Percentiles rank a stretch among this genome's conserved stretches.
Evolutionary conservation across 495 filamentous ascomycete species (phyloP).

Genomic region (Aspergillus ostianus): DNA sequence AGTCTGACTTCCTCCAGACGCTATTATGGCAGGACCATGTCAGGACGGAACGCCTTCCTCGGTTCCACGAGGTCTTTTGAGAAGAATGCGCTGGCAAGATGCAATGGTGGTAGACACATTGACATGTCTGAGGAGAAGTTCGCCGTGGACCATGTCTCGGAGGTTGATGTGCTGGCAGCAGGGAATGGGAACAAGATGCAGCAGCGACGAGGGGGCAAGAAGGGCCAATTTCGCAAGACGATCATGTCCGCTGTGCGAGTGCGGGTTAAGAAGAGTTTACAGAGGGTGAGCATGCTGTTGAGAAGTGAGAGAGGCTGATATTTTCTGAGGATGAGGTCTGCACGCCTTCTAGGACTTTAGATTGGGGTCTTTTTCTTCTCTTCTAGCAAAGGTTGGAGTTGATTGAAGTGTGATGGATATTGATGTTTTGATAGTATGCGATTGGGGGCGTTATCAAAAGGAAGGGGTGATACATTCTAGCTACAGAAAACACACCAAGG

Average conservation of each 20-base stretch:
- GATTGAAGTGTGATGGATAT: too few relatives aligned
- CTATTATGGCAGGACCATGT: background rate
- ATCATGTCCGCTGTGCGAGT: constrained; percentile 9
- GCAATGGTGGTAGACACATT: background rate
- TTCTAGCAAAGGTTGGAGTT: too few relatives aligned
- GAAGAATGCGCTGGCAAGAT: background rate
- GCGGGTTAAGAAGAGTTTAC: constrained; percentile 12
- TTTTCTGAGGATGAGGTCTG: constrained; percentile 1
- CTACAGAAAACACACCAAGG: too few relatives aligned
- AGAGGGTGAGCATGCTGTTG: constrained; percentile 9
- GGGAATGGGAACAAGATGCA: background rate
- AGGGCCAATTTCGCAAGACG: constrained; percentile 7
- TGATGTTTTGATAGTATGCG: too few relatives aligned
- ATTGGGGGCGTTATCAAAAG: too few relatives aligned
- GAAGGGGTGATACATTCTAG: too few relatives aligned
- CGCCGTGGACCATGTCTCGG: background rate
- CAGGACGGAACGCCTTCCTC: background rate
- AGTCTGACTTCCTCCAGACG: too few relatives aligned
- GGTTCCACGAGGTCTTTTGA: background rate
- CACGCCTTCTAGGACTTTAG: too few relatives aligned
- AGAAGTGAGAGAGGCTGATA: constrained; percentile 6
- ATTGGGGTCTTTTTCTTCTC: too few relatives aligned
- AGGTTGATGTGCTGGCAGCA: background rate
- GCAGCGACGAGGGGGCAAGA: background rate
- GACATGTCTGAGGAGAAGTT: background rate